Evolutionary conservation across 257 asterid genomes (phyloP).

Genomic region (Catharanthus roseus): DNA sequence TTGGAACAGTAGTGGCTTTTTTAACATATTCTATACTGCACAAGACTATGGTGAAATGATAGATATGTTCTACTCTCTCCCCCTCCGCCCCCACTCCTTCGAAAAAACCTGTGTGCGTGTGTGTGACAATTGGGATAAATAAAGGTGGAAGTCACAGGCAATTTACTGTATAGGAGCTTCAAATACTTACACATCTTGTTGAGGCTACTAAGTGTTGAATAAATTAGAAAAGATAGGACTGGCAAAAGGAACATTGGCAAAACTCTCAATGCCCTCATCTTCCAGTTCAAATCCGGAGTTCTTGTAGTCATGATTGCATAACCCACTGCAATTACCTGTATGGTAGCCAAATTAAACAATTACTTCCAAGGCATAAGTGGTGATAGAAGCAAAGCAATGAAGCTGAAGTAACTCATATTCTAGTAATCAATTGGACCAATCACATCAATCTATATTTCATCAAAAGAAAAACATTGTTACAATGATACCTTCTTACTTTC

Average conservation of each 20-base stretch:
- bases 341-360: neutral
- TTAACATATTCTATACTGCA: neutral
- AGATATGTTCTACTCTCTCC: neutral
- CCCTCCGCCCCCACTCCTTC: too few species aligned
- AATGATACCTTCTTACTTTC: too few species aligned
- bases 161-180: neutral
- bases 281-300: constrained; percentile 68
- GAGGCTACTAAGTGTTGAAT: constrained; percentile 51
- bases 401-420: neutral
- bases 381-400: neutral
- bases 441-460: too few species aligned
- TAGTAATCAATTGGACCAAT: too few species aligned
- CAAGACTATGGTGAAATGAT: neutral
- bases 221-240: constrained; percentile 45
- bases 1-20: neutral
- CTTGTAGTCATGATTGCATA: constrained; percentile 82
- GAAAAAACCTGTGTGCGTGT: too few species aligned
- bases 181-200: constrained; percentile 71
- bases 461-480: too few species aligned
- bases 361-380: neutral
- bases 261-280: constrained; percentile 75
- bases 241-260: constrained; percentile 90
- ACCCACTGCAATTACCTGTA: constrained; percentile 70
- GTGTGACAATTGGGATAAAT: neutral
- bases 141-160: neutral